Base-by-base conservation (phyloP, 768 basidiomycete species). In the Clitopilus passeckerianus region DNA sequence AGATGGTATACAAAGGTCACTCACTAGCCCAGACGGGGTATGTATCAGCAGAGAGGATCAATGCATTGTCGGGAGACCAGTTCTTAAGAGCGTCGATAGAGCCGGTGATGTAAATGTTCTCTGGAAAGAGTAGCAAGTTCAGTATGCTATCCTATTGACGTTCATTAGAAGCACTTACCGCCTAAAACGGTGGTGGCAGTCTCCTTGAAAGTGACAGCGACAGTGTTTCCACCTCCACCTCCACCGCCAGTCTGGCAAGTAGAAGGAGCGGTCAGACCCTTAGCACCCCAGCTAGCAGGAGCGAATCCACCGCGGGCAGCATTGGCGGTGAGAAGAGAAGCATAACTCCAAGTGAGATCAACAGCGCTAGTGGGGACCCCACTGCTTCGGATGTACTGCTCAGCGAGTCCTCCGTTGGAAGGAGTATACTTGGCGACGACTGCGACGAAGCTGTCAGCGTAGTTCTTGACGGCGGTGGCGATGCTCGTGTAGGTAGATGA, bases 281-380 rank as follows among this genome's bases (percentile, higher is more conserved):
- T 63, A 4, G 90, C 90, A 30, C 90, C 89, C 90, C 90, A 91
- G 63, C 80, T 79, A 0, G 73, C 74, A 1, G 82, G 75, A 3
- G 71, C 66, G 30, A 74, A 66, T 0, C 85, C 86, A 2, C 70
- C 68, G 24, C 84, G 76, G 3, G 86, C 86, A 14, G 71, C 74
- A 59, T 81, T 80, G 10, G 77, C 81, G 0, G 90, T 87, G 56
- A 91, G 67, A 4, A 83, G 75, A n/a, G 86, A 76, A 8, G 89
- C 89, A 64, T 90, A 91, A 65, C 83, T 87, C 90, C 89, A 91
- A 0, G 89, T 90, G 59, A 91, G 74, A 66, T 91, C 85, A 5
- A 71, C 66, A 1, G 89, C 89, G 67, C 86, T 86, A 14, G 79
- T 60, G 1, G 80, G 86, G 9, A 70, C 56, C 0, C 90, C 89